Conservation (phyloP, 2,329 filamentous ascomycete genomes). For the Ophiostoma tasmaniense region DNA sequence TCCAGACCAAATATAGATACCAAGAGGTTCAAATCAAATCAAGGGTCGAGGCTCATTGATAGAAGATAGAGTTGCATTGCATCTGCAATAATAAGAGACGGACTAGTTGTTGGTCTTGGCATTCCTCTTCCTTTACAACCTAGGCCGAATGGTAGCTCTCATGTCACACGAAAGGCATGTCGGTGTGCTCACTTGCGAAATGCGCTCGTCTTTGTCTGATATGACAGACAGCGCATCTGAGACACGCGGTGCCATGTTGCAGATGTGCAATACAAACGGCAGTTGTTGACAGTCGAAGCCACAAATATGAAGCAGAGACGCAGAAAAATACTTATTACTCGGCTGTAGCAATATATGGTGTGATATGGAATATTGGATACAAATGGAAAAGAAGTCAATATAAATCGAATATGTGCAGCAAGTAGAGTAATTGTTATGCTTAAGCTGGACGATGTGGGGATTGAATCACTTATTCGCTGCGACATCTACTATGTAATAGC, state of each 20-base stretch:
- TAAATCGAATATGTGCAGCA: background rate
- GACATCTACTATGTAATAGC: background rate
- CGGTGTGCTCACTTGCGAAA: background rate
- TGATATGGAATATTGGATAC: background rate
- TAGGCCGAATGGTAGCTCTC: background rate
- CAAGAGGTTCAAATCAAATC: background rate
- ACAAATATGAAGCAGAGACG: background rate
- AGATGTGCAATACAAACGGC: background rate
- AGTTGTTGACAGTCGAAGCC: background rate
- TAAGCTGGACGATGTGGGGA: background rate
- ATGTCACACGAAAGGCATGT: background rate
- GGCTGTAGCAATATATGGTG: background rate
- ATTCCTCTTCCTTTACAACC: background rate
- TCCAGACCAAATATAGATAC: background rate
- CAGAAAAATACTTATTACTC: background rate
- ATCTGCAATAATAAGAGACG: background rate
- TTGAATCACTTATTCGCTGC: background rate
- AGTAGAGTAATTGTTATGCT: background rate
- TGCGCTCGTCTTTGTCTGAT: background rate
- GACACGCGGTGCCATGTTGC: background rate
- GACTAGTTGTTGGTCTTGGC: background rate
- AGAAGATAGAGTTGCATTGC: background rate
- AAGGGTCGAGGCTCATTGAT: background rate
- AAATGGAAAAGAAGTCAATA: background rate
- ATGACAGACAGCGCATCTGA: constrained; percentile 1